Percentiles rank a stretch among this genome's conserved stretches.
Evolutionary conservation across 2,329 filamentous ascomycete genomes (phyloP).

Genomic region (Aspergillus sp.): DNA sequence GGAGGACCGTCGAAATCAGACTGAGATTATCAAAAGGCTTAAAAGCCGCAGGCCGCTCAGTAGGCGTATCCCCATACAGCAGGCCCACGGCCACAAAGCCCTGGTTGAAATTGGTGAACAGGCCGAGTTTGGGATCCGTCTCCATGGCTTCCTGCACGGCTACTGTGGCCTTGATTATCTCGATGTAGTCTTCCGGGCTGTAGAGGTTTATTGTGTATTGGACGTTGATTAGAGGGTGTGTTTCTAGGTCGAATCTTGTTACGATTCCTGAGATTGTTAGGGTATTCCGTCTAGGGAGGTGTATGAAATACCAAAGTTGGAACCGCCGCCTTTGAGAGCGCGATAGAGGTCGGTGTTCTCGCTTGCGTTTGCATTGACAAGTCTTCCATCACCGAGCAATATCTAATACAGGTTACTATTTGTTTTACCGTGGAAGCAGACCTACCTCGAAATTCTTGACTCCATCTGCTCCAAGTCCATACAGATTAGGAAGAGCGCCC

Average conservation of each 20-base stretch:
- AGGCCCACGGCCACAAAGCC: neutral
- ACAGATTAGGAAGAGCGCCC: neutral
- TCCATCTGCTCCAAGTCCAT: neutral
- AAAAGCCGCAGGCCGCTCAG: neutral
- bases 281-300: too few species aligned
- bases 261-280: slow-evolving; percentile 13
- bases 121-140: neutral
- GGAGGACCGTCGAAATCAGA: neutral
- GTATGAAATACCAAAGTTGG: slow-evolving; percentile 25
- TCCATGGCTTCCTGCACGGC: neutral
- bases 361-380: slow-evolving; percentile 14
- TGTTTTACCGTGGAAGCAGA: neutral
- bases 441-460: neutral
- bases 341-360: slow-evolving; percentile 30
- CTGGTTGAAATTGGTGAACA: neutral
- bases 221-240: neutral
- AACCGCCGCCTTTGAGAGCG: slow-evolving; percentile 33
- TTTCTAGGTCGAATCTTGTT: slow-evolving; percentile 16
- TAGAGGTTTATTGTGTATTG: neutral
- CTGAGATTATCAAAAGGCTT: neutral
- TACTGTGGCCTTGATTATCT: neutral
- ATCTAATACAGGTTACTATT: slow-evolving; percentile 1
- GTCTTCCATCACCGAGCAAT: slow-evolving; percentile 15
- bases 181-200: slow-evolving; percentile 3
- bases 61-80: too few species aligned